These are phyloP conservation scores for Solanum ossicruentum DNA, from an alignment of 257 asterid species.

Conservation along the genomic window DNA sequence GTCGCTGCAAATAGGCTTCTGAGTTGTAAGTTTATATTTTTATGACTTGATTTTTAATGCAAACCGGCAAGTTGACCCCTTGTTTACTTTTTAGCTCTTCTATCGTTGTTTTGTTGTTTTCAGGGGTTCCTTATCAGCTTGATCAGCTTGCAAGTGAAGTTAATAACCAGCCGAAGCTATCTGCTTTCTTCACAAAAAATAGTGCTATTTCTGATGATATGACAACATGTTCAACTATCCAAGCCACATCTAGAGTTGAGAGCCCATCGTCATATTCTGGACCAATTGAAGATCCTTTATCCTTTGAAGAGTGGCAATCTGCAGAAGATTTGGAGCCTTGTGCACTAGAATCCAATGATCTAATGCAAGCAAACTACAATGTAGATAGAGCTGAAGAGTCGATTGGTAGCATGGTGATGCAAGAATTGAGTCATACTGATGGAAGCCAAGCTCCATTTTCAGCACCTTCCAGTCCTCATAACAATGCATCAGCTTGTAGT, in stretches of 20 bases:
- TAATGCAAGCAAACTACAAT: constrained; percentile 12
- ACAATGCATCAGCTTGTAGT: constrained; percentile 22
- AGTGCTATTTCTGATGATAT: constrained; percentile 17
- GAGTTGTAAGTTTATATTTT: constrained; percentile 47
- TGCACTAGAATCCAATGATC: constrained; percentile 14
- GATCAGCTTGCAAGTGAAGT: constrained; percentile 61
- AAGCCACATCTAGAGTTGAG: constrained; percentile 14
- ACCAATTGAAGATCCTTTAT: constrained; percentile 10
- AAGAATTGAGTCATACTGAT: constrained; percentile 30
- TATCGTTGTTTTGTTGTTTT: not conserved
- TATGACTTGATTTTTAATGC: not conserved
- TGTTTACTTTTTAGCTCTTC: not conserved
- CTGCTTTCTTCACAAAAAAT: constrained; percentile 55
- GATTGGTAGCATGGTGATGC: constrained; percentile 27
- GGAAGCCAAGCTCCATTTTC: constrained; percentile 17
- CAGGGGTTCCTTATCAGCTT: constrained; percentile 91
- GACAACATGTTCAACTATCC: constrained; percentile 18
- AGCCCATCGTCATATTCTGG: constrained; percentile 11
- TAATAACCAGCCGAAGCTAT: constrained; percentile 60
- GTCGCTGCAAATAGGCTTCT: constrained; percentile 76
- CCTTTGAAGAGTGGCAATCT: constrained; percentile 19
- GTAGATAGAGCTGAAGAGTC: constrained; percentile 27
- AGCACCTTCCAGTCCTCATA: constrained; percentile 16
- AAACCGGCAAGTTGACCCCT: not conserved
- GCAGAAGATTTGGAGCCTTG: constrained; percentile 18